Conservation (phyloP, 139 green algal species). For the Bryopsis sp. region DNA sequence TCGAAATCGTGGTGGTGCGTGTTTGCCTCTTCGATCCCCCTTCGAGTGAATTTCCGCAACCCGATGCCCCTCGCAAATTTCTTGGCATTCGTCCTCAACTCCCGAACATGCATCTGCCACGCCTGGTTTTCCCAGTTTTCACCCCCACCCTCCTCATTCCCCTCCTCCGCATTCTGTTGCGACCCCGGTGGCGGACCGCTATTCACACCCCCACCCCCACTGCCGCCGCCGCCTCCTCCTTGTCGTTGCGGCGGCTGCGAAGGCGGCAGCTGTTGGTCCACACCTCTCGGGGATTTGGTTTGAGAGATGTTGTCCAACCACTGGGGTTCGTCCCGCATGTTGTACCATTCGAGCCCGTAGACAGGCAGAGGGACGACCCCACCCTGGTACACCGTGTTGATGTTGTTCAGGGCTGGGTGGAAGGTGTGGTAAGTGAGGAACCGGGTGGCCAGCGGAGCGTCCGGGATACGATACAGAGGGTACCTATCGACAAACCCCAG, state of each 20-base stretch:
- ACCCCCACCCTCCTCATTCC: not conserved
- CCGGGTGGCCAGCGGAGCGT: conserved; percentile 64
- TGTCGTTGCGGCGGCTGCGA: no score
- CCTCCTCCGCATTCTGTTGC: not conserved
- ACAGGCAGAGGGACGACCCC: conserved; percentile 28
- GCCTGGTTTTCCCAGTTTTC: not conserved
- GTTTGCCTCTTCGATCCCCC: not conserved
- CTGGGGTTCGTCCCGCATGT: conserved; percentile 43
- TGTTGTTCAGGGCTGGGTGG: not conserved
- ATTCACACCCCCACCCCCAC: no score
- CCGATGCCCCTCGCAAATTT: conserved; percentile 7
- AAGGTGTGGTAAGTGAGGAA: conserved; percentile 80
- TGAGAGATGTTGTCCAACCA: conserved; percentile 51
- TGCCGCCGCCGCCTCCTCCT: no score
- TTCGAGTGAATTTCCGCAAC: not conserved
- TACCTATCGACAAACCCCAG: conserved; percentile 34
- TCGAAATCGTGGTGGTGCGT: conserved; percentile 21
- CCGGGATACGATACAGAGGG: conserved; percentile 76
- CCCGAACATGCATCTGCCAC: conserved; percentile 11
- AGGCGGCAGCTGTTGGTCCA: no score
- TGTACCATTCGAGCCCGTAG: conserved; percentile 58
- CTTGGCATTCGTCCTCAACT: conserved; percentile 13
- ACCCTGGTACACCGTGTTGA: not conserved
- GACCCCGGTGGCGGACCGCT: no score
- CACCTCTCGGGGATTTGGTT: no score